A percentile compares a stretch with the other conserved stretches of the same genome.
Evolutionary conservation across 2,329 filamentous ascomycete species (phyloP).

Genomic region (Lasiodiplodia theobromae): DNA sequence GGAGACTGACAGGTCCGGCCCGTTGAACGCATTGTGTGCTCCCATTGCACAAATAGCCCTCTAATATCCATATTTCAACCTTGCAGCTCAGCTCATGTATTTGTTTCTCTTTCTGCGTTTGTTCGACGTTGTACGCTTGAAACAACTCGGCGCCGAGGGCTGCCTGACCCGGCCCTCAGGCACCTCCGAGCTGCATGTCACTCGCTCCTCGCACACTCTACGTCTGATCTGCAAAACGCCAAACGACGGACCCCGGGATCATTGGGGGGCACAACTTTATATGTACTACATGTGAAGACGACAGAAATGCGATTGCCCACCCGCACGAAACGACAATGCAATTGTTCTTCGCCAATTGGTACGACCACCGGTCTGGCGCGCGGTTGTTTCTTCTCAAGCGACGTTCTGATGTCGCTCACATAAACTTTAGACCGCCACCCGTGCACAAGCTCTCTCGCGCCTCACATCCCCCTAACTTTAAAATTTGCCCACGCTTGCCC

Average conservation of each 20-base stretch:
- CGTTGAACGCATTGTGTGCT: neutral
- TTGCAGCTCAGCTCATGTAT: neutral
- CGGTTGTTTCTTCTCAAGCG: neutral
- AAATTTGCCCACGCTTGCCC: neutral
- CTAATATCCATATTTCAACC: neutral
- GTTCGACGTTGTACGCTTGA: neutral
- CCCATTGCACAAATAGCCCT: neutral
- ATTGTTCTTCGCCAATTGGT: neutral
- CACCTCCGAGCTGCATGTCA: neutral
- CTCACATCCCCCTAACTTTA: neutral
- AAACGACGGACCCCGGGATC: neutral
- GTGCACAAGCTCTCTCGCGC: neutral
- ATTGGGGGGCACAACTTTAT: slow-evolving; percentile 11
- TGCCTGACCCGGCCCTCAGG: neutral
- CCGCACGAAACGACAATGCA: neutral
- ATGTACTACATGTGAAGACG: neutral
- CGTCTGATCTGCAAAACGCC: slow-evolving; percentile 24
- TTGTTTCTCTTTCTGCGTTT: neutral
- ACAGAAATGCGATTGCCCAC: neutral
- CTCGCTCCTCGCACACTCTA: neutral
- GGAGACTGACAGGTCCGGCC: neutral
- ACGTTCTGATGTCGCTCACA: neutral
- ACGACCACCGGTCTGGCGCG: neutral
- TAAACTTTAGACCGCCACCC: neutral
- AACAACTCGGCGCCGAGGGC: neutral